Evolutionary conservation across 306 rosid species (phyloP).

Genomic region (Arachis hypogaea): DNA sequence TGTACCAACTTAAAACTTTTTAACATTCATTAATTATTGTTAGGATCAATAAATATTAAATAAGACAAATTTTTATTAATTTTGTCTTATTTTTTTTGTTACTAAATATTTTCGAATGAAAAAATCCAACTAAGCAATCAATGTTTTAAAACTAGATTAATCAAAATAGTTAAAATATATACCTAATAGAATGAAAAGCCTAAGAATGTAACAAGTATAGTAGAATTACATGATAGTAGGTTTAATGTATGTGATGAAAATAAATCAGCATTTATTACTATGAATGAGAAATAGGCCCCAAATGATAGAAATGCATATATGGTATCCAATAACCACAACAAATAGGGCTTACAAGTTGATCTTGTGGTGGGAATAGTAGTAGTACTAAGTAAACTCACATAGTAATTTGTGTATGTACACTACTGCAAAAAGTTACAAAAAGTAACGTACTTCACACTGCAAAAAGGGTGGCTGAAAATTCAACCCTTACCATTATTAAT

Average conservation of each 20-base stretch:
- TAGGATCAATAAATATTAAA: too few relatives aligned
- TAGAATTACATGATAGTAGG: conserved; percentile 34
- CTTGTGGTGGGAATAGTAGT: conserved; percentile 23
- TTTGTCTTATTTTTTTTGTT: too few relatives aligned
- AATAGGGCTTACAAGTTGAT: conserved; percentile 15
- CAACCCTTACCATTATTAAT: neutral
- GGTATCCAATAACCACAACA: conserved; percentile 20
- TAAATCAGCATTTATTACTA: conserved; percentile 34
- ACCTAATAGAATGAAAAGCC: too few relatives aligned
- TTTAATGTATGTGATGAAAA: conserved; percentile 31
- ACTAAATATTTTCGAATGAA: too few relatives aligned
- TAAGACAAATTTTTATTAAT: too few relatives aligned
- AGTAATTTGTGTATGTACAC: neutral
- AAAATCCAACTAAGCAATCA: too few relatives aligned
- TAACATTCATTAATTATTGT: too few relatives aligned
- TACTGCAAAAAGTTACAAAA: neutral
- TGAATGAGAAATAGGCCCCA: conserved; percentile 33
- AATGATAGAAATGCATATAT: neutral
- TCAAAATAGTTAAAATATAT: too few relatives aligned
- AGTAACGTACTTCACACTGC: conserved; percentile 17
- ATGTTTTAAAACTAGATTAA: too few relatives aligned
- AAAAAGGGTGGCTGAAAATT: neutral
- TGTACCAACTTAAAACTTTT: too few relatives aligned
- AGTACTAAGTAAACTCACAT: neutral
- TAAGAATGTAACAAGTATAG: too few relatives aligned